Percentiles rank a stretch among this genome's conserved stretches.
These are phyloP conservation scores for Arachis hypogaea DNA, from an alignment of 306 rosid species.

Conservation along the genomic window DNA sequence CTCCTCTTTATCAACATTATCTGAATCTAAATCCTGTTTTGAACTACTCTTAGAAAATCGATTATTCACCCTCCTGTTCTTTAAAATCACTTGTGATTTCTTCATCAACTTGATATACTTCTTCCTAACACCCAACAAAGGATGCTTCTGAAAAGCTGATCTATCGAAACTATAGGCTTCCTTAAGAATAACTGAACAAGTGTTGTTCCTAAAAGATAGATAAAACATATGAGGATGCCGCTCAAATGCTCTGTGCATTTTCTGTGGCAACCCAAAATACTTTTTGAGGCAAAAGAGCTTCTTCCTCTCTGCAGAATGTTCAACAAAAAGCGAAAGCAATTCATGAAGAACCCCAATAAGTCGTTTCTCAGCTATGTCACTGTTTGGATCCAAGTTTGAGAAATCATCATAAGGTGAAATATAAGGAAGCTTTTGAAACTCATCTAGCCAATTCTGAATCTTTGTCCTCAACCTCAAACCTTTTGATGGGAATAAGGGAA, in stretches of 20 bases:
- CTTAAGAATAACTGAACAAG: conserved; percentile 83
- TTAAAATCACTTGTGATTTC: conserved; percentile 58
- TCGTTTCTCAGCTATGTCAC: conserved; percentile 80
- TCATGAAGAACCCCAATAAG: conserved; percentile 85
- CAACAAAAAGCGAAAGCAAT: conserved; percentile 76
- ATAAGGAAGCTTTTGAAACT: conserved; percentile 86
- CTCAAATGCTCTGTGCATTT: conserved; percentile 85
- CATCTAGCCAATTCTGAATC: conserved; percentile 70
- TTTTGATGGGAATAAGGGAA: conserved; percentile 69
- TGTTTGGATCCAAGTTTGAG: conserved; percentile 55
- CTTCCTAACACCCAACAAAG: conserved; percentile 66
- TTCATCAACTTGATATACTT: conserved; percentile 74
- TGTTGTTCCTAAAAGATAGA: conserved; percentile 69
- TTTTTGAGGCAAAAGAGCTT: conserved; percentile 80
- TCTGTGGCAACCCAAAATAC: conserved; percentile 80
- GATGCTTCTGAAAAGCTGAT: conserved; percentile 67
- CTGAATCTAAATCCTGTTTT: conserved; percentile 46
- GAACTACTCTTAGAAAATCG: conserved; percentile 36
- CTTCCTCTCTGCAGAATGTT: conserved; percentile 85
- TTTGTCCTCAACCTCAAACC: conserved; percentile 82
- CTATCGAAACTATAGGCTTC: conserved; percentile 59
- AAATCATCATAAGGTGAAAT: conserved; percentile 79
- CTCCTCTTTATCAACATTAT: conserved; percentile 45
- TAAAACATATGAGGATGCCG: conserved; percentile 84
- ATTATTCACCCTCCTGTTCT: conserved; percentile 58